These are phyloP conservation scores for Phanerochaete carnosa DNA, from an alignment of 768 basidiomycete genomes.

Conservation along the genomic window DNA sequence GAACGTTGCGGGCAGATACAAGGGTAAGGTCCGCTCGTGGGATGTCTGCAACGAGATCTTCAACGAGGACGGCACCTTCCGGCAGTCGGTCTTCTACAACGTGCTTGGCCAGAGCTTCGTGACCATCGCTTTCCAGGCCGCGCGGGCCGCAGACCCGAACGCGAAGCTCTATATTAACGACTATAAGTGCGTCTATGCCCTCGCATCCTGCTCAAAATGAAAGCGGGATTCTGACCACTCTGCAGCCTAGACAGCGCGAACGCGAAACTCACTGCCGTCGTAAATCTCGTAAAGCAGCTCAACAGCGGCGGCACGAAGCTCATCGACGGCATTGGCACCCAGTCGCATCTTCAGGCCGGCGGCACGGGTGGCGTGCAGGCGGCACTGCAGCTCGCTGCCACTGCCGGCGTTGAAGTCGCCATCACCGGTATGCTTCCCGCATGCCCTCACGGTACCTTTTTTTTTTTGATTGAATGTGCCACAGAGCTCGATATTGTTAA, in stretches of 20 bases:
- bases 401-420: conserved; percentile 41
- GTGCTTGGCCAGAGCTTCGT: conserved; percentile 50
- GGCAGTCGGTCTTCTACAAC: conserved; percentile 45
- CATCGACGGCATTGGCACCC: conserved; percentile 50
- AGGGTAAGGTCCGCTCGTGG: conserved; percentile 34
- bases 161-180: conserved; percentile 49
- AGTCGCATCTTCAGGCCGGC: conserved; percentile 42
- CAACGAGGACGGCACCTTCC: conserved; percentile 48
- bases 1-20: conserved; percentile 29
- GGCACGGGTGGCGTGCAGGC: conserved; percentile 38
- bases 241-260: conserved; percentile 48
- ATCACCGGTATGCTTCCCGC: conserved; percentile 37
- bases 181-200: conserved; percentile 20
- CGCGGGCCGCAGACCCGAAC: conserved; percentile 43
- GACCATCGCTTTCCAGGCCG: conserved; percentile 48
- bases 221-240: not conserved
- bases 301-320: conserved; percentile 34
- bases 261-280: conserved; percentile 36
- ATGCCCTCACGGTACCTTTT: not conserved
- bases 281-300: conserved; percentile 39
- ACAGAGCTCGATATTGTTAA: conserved; percentile 24
- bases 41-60: conserved; percentile 39
- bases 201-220: not conserved
- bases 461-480: not conserved
- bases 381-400: conserved; percentile 43